Evolutionary conservation across 257 asterid genomes (phyloP).

Genomic region (Jaltomata sinuosa): DNA sequence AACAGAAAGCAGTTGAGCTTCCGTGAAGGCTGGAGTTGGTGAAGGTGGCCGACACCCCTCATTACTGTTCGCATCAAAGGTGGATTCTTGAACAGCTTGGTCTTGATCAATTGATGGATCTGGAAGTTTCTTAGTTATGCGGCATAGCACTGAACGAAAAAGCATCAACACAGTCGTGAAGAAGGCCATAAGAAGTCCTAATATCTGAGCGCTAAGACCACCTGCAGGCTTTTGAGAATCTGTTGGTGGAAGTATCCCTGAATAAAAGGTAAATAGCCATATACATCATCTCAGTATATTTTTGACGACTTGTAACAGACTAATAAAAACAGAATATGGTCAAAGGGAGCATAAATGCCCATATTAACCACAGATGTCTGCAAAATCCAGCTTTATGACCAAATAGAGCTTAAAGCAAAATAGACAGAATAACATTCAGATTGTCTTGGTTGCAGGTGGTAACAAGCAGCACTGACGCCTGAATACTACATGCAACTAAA

Average conservation of each 20-base stretch:
- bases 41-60: constrained; percentile 36
- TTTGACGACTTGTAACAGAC: neutral
- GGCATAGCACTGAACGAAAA: constrained; percentile 1
- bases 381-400: neutral
- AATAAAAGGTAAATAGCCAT: neutral
- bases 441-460: constrained; percentile 1
- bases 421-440: neutral
- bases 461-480: neutral
- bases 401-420: neutral
- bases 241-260: constrained; percentile 5
- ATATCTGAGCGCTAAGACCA: neutral
- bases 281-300: neutral
- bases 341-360: neutral
- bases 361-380: neutral
- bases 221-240: constrained; percentile 2
- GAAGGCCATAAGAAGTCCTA: constrained; percentile 3
- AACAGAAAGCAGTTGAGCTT: constrained; percentile 38
- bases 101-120: neutral
- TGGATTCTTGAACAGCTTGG: constrained; percentile 4
- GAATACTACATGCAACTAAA: neutral
- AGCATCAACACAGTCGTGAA: constrained; percentile 1
- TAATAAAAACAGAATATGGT: neutral
- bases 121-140: constrained; percentile 2
- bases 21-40: constrained; percentile 29
- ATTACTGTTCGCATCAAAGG: constrained; percentile 11